Evolutionary conservation across 768 basidiomycete genomes (phyloP), one percentile per base, ranked within the genome.

Genomic region (Tylopilus rubrobrunneus): DNA sequence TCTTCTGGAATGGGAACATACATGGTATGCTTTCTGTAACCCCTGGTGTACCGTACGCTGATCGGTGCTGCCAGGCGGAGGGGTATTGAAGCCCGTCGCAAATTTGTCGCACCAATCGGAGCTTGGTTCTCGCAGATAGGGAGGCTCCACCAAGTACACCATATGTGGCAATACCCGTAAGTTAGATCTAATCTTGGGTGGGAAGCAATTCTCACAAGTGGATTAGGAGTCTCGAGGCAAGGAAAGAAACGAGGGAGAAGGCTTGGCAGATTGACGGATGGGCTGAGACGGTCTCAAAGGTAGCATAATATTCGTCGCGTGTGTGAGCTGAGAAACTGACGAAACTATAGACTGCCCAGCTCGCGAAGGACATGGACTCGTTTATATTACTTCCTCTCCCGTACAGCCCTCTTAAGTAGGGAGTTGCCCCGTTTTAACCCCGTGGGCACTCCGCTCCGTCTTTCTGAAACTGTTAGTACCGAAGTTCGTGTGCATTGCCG

Each of bases 151-250:
- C 81, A 91, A 60, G 96, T 97, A 8, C 90, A 98, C 67, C 96
- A 98, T 73, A 82, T 98, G 74, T 98, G 96, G 96, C 95, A 98
- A 72, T 96, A 96, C 68, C 85, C 86, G 91, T 92, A 63, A 67
- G 86, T 79, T 55, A 54, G 44, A 34, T 54, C 21, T 51, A 15
- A 48, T 19, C 17, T 43, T 56, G 55, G 43, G 28, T 29, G 33
- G 43, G 46, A 53, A 48, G 48, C 33, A 25, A 15, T 53, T 64
- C 52, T 52, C 55, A 58, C 51, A 51, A 31, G 7, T 44, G 7
- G 44, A 47, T 48, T 56, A 89, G 89, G 52, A 82, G 82, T 62
- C 77, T 97, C 52, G 84, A 92, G 57, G 80, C 79, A 8, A 79
- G 96, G 55, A 96, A 93, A 71, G 84, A 89, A 59, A 84, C 77